Percentiles rank a stretch among this genome's conserved stretches.
These are phyloP conservation scores for Leccinellum albellum DNA, from an alignment of 768 basidiomycete genomes.

Conservation along the genomic window DNA sequence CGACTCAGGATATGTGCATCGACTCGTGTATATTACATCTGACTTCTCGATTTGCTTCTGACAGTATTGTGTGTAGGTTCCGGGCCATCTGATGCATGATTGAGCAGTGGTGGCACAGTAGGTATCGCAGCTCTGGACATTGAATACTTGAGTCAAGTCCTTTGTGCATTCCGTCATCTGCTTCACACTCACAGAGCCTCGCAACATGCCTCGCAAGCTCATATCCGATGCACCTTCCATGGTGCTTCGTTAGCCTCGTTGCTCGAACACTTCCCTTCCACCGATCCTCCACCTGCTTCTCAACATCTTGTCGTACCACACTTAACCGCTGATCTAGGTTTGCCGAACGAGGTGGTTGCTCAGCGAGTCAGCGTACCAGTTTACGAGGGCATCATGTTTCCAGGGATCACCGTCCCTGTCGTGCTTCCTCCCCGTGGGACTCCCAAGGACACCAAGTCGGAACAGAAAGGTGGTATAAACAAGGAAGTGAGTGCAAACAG, in stretches of 20 bases:
- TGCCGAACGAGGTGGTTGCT: slow-evolving; percentile 86
- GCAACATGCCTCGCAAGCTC: background rate
- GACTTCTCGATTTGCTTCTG: no score
- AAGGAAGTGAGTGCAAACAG: slow-evolving; percentile 69
- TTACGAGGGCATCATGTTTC: slow-evolving; percentile 87
- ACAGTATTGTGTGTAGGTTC: no score
- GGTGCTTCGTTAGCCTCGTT: no score
- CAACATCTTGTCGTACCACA: background rate
- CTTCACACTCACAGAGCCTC: no score
- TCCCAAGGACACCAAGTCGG: slow-evolving; percentile 57
- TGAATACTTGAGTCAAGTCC: no score
- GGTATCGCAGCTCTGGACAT: no score
- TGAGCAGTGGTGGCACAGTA: no score
- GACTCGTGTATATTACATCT: no score
- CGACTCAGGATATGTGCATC: no score
- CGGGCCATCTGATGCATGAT: no score
- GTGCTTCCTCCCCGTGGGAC: slow-evolving; percentile 65
- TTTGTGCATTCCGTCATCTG: no score
- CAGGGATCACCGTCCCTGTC: slow-evolving; percentile 82
- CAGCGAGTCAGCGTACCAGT: slow-evolving; percentile 49
- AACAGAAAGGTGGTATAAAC: slow-evolving; percentile 28
- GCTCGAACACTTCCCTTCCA: background rate
- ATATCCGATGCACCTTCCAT: background rate
- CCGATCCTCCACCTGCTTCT: background rate
- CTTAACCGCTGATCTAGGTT: slow-evolving; percentile 68